These are phyloP conservation scores for Amanita muscaria DNA, from an alignment of 768 basidiomycete species.

Conservation along the genomic window DNA sequence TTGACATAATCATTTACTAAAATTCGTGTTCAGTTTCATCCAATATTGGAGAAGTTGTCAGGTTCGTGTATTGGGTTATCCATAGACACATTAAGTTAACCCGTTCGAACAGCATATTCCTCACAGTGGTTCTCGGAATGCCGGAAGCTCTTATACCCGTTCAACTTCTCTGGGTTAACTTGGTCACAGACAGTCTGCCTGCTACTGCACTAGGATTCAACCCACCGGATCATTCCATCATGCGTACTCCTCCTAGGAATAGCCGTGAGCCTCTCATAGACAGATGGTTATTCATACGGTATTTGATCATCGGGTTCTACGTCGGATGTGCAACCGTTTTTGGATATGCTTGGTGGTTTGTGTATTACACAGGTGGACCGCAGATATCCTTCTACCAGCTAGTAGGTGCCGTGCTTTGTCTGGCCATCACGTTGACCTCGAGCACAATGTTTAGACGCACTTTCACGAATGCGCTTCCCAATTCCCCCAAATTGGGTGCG, in stretches of 20 bases:
- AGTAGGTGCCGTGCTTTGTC: conserved; percentile 38
- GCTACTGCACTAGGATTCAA: conserved; percentile 98
- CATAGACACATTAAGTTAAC: conserved; percentile 6
- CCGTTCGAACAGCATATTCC: conserved; percentile 64
- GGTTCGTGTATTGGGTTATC: conserved; percentile 20
- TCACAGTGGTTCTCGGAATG: conserved; percentile 96
- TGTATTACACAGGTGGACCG: conserved; percentile 83
- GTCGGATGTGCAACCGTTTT: conserved; percentile 94
- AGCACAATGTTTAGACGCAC: conserved; percentile 56
- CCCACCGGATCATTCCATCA: conserved; percentile 92
- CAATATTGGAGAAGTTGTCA: conserved; percentile 96
- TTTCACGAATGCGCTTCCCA: conserved; percentile 83
- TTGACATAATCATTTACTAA: conserved; percentile 5
- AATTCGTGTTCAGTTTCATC: conserved; percentile 64
- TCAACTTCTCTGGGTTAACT: conserved; percentile 96
- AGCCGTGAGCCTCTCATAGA: conserved; percentile 87
- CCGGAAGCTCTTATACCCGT: conserved; percentile 98
- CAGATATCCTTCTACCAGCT: conserved; percentile 91
- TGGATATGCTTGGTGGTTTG: conserved; percentile 99
- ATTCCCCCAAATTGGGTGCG: conserved; percentile 90
- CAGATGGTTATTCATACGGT: conserved; percentile 93
- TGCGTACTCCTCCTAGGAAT: conserved; percentile 88
- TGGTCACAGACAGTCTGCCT: conserved; percentile 93
- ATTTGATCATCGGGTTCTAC: conserved; percentile 87
- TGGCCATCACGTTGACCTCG: conserved; percentile 1